Evolutionary conservation across 805 yeast species (phyloP), one percentile per base, ranked within the genome.

Genomic region (Monosporozyma servazzii): DNA sequence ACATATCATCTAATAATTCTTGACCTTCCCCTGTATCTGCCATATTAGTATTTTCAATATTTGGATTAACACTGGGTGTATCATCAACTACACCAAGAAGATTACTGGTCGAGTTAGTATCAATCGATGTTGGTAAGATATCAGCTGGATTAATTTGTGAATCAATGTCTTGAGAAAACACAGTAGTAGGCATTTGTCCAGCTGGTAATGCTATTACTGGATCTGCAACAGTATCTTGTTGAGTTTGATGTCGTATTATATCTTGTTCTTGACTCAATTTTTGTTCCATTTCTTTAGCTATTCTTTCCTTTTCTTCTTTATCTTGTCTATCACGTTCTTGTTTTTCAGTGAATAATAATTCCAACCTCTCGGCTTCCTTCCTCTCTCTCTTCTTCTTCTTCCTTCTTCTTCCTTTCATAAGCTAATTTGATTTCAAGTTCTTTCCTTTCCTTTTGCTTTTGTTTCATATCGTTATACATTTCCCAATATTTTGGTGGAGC

Each of bases 401-500:
- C 43, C 20, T 50, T 51, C 44, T 49, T 49, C 48, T 57, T 39
- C 45, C 50, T 48, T 48, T 52, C 45, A 20, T 31, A n/a, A 27
- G 23, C 41, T 47, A 48, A 18, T 33, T 50, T 47, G 10, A 47
- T 47, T 25, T 51, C 50, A n/a, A 46, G 25, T 29, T 54, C 53
- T 48, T 47, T 46, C 44, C 51, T 46, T 41, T 51, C 47, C 43
- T 46, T 41, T 42, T 33, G 42, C 31, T 40, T 49, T 11, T 33
- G 48, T 37, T 52, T 45, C 5, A 49, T 48, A 13, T 57, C 54
- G 13, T 54, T 50, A 44, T 62, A 56, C 20, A 54, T 55, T 20
- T 53, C 53, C 70, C 70, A 66, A 39, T 66, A 66, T 45, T 62
- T 61, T 3, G 54, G 46, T 9, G 70, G 68, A 1, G 70, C 70